Evolutionary conservation across 768 basidiomycete species (phyloP).

Genomic region (Mycena haematopus): DNA sequence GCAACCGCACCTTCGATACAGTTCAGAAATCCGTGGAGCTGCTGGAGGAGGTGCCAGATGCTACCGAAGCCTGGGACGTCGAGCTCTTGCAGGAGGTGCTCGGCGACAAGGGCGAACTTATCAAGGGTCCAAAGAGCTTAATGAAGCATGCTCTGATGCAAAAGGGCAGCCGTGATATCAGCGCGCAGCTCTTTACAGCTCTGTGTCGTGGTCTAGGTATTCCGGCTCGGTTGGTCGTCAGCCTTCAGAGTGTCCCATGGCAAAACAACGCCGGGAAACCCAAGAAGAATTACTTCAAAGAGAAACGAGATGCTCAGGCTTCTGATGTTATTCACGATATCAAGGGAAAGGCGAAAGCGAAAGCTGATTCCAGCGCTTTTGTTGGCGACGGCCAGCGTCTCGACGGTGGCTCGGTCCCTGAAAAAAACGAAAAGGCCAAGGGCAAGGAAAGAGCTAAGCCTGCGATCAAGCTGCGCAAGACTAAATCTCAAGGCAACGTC

Average conservation of each 20-base stretch:
- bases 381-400: slow-evolving; percentile 49
- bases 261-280: slow-evolving; percentile 68
- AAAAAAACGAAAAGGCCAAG: slow-evolving; percentile 57
- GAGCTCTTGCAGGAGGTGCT: slow-evolving; percentile 51
- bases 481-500: slow-evolving; percentile 56
- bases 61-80: slow-evolving; percentile 42
- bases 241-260: slow-evolving; percentile 94
- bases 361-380: slow-evolving; percentile 34
- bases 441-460: slow-evolving; percentile 64
- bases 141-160: slow-evolving; percentile 92
- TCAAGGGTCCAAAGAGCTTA: slow-evolving; percentile 82
- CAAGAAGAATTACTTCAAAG: slow-evolving; percentile 48
- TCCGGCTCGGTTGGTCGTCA: slow-evolving; percentile 86
- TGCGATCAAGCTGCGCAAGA: slow-evolving; percentile 63
- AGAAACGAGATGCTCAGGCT: slow-evolving; percentile 42
- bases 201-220: slow-evolving; percentile 86
- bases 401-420: slow-evolving; percentile 41
- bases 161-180: slow-evolving; percentile 82
- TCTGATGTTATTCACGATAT: slow-evolving; percentile 43
- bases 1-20: slow-evolving; percentile 79
- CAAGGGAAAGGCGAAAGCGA: slow-evolving; percentile 37
- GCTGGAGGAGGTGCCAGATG: neutral
- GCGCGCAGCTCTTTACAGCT: slow-evolving; percentile 90
- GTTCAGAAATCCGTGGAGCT: slow-evolving; percentile 50
- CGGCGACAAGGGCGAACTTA: slow-evolving; percentile 63